Evolutionary conservation across 192 early-diverging fungal genomes (phyloP).

Genomic region (Coemansia guatemalensis): DNA sequence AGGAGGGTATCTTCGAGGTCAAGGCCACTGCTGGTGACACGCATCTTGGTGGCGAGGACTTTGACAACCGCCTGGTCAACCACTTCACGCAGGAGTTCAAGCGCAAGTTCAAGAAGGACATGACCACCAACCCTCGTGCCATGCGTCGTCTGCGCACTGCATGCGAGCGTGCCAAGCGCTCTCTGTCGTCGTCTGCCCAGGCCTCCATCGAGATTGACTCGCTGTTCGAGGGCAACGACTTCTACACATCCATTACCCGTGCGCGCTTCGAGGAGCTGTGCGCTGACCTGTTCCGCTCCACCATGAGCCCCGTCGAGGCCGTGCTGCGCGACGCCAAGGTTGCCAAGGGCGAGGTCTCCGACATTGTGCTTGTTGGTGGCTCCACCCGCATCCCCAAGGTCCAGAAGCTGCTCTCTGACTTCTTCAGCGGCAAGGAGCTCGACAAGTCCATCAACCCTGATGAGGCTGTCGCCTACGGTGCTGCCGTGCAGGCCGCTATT

Average conservation of each 20-base stretch:
- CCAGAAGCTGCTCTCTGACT: conserved; percentile 97
- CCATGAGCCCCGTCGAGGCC: conserved; percentile 95
- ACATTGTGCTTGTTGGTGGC: conserved; percentile 97
- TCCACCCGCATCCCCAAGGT: conserved; percentile 99
- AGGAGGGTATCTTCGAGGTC: conserved; percentile 98
- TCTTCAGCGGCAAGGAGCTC: conserved; percentile 99
- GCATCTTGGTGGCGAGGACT: conserved; percentile 98
- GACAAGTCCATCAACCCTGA: conserved; percentile 99
- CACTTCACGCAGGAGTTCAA: conserved; percentile 97
- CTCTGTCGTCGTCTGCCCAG: conserved; percentile 91
- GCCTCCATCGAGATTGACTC: conserved; percentile 96
- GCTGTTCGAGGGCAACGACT: conserved; percentile 96
- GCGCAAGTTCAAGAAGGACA: conserved; percentile 94
- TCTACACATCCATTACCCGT: conserved; percentile 98
- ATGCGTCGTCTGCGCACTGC: conserved; percentile 97
- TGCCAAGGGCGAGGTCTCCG: conserved; percentile 85
- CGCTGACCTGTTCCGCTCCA: conserved; percentile 93
- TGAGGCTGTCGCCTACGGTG: conserved; percentile 98
- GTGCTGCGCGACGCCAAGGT: conserved; percentile 95
- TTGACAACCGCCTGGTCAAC: conserved; percentile 97
- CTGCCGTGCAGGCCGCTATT: conserved; percentile 97
- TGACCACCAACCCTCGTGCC: conserved; percentile 84
- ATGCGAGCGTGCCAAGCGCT: conserved; percentile 97
- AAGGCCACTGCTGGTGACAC: conserved; percentile 99
- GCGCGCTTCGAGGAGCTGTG: conserved; percentile 99